Evolutionary conservation across 2,329 filamentous ascomycete genomes (phyloP).

Genomic region (Paecilomyces sp.): DNA sequence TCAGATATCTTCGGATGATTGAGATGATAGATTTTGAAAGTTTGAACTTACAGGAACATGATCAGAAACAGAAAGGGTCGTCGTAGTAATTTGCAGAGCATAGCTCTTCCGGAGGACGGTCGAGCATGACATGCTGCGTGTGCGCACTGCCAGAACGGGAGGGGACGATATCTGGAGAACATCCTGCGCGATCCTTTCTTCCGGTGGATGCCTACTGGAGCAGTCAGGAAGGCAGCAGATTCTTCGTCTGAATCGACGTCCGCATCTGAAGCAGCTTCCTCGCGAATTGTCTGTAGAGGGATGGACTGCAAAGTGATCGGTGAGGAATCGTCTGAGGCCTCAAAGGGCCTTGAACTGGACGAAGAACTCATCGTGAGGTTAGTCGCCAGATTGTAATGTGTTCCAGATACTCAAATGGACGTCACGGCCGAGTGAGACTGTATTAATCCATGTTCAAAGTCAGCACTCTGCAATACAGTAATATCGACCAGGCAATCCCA

Average conservation of each 20-base stretch:
- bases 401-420: too few species aligned
- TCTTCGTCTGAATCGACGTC: neutral
- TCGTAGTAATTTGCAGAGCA: neutral
- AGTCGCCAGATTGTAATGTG: too few species aligned
- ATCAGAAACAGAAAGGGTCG: neutral
- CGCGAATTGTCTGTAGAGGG: neutral
- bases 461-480: neutral
- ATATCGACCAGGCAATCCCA: neutral
- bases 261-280: neutral
- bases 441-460: neutral
- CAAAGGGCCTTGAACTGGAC: neutral
- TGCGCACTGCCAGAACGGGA: neutral
- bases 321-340: neutral
- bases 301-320: neutral
- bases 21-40: too few species aligned
- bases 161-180: neutral
- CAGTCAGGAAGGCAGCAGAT: neutral
- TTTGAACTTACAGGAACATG: neutral
- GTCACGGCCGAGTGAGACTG: neutral
- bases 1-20: too few species aligned
- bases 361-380: neutral
- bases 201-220: neutral
- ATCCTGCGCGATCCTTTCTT: neutral
- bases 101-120: neutral
- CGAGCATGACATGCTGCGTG: neutral